Evolutionary conservation across 345 rosid species (phyloP), one percentile per base, ranked within the genome.

Genomic region (Citrus trifoliata): DNA sequence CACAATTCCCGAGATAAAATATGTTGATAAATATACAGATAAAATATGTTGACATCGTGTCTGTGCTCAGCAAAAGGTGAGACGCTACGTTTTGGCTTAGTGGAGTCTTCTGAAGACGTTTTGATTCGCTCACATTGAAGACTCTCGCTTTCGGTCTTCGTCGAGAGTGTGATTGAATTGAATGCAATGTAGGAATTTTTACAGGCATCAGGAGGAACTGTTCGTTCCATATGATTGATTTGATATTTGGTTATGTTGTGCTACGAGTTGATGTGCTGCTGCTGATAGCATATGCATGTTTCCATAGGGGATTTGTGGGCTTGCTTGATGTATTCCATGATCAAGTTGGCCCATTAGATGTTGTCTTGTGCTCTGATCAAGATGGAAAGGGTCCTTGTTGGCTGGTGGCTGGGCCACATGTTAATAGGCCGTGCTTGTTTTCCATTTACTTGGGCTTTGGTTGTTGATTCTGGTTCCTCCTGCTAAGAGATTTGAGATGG

Each of bases 401-500:
- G 42, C 12, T 38, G 42, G 42, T 9, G 42, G 42, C 12, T 38
- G 42, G 7, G 42, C 42, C 42, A 7, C 7, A 9, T 7, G 10
- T 9, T 8, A 7, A 38, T 38, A 1, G 42, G 42, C 42, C 2
- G 10, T 38, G 42, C 42, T 38, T 38, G 12, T 7, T 8, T 7
- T 22, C 19, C 1, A 10, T 16, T 8, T 70, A 12, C 27, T 68
- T 40, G 53, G 71, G 19, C 6, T 16, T 48, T 48, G 24, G 56
- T 65, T 35, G 73, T 35, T 35, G 37, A 5, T 6, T 35, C 32
- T n/a, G 38, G 42, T 79, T 58, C 73, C 64, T 67, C 77, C 68
- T 55, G 33, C 67, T 40, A 79, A 66, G 67, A 73, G 46, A 51
- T 42, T 65, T 67, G 82, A 67, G 40, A 35, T 35, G 69, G 65